Percentiles rank a stretch among this genome's conserved stretches.
These are phyloP conservation scores for Penicillium waksmanii DNA, from an alignment of 495 filamentous ascomycete species.

Conservation along the genomic window DNA sequence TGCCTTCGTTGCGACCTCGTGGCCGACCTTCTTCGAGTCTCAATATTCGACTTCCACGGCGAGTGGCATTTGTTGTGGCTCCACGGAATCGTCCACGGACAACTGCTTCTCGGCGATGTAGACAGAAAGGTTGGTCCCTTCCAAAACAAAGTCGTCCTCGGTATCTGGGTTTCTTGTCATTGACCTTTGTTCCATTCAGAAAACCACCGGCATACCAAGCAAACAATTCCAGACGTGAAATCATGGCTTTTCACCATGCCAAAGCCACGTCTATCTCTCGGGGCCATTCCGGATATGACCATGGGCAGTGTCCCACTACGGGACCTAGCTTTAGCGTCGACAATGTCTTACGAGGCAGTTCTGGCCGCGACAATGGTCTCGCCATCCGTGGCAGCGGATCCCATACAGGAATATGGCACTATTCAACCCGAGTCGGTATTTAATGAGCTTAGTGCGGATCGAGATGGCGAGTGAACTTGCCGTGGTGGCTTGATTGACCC, in stretches of 20 bases:
- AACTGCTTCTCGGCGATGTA: background rate
- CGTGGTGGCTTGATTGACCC: background rate
- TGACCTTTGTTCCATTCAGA: slow-evolving; percentile 15
- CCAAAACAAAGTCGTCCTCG: background rate
- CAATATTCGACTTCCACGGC: slow-evolving; percentile 1
- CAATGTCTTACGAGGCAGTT: slow-evolving; percentile 29
- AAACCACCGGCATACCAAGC: slow-evolving; percentile 12
- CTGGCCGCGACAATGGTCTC: slow-evolving; percentile 19
- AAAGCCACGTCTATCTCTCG: slow-evolving; percentile 18
- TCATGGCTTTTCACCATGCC: slow-evolving; percentile 17
- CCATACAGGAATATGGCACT: slow-evolving; percentile 3
- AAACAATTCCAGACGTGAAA: slow-evolving; percentile 13
- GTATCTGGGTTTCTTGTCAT: background rate
- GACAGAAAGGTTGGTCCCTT: slow-evolving; percentile 19
- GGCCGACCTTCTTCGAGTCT: background rate
- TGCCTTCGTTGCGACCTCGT: background rate
- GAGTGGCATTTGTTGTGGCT: background rate
- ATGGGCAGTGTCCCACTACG: slow-evolving; percentile 23
- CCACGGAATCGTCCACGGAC: background rate
- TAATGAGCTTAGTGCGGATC: slow-evolving; percentile 7
- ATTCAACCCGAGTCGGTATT: slow-evolving; percentile 7
- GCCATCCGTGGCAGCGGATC: slow-evolving; percentile 8
- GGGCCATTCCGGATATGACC: slow-evolving; percentile 19
- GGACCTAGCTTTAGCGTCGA: slow-evolving; percentile 27
- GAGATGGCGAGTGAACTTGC: background rate